Evolutionary conservation across 768 basidiomycete genomes (phyloP), one percentile per base, ranked within the genome.

Genomic region (Podaxis sp.): DNA sequence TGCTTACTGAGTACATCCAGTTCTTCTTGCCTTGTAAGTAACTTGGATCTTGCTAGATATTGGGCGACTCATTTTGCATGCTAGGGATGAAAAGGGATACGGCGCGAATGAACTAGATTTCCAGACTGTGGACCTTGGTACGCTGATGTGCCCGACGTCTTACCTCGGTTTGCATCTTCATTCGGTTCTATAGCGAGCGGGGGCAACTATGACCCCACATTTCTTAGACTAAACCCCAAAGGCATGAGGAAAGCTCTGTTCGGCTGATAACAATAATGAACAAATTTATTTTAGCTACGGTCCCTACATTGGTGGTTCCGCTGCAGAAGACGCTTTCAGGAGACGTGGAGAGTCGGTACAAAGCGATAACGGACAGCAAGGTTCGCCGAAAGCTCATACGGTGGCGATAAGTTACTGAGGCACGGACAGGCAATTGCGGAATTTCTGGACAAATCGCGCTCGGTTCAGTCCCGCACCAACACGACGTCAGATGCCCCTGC

Each of bases 241-340:
- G 93, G 91, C 87, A 69, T 9, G 75, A 67, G 37, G 5, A 29
- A 5, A 41, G n/a, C 41, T 47, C n/a, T 8, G 38, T 8, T 36
- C 57, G 41, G 6, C 6, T 15, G 37, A 55, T 29, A 22, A 9
- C 19, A 17, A 37, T 50, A 22, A 38, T 47, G 22, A 17, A 58
- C 33, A 0, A 11, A 15, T 50, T 61, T 51, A 27, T 47, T 22
- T 58, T 66, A 93, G 91, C 85, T 6, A 91, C 88, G 24, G 82
- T 94, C 3, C 94, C 94, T 11, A 90, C 90, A 2, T 76, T 95
- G 55, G 86, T 94, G 27, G 94, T 94, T n/a, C 94, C 94, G 0
- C 78, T 93, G 11, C 76, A 86, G 65, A 87, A 90, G 65, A 90
- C 91, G 3, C 80, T 94, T 8, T 74, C 81, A 0, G 77, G 82